Evolutionary conservation across 352 stramenopile genomes (phyloP).

Genomic region (Phytopythium montanum): DNA sequence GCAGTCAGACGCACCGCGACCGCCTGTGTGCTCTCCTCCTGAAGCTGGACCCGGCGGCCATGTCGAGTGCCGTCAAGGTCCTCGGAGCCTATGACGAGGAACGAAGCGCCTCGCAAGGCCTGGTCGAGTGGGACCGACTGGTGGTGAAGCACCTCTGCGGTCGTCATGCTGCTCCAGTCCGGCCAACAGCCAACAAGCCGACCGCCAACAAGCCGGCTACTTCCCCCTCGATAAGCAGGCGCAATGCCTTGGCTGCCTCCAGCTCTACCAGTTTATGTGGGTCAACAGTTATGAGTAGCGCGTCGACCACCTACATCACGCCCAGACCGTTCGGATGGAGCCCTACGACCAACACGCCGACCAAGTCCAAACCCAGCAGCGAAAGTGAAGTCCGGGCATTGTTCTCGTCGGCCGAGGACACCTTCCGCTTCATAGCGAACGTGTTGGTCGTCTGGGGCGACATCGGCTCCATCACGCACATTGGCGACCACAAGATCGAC

Average conservation of each 20-base stretch:
- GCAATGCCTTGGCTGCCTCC: too few relatives aligned
- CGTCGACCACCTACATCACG: too few relatives aligned
- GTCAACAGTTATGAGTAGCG: too few relatives aligned
- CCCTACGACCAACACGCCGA: too few relatives aligned
- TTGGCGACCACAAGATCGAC: slow-evolving; percentile 28
- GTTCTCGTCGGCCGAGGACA: not conserved
- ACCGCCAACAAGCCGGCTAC: too few relatives aligned
- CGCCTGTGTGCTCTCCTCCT: slow-evolving; percentile 18
- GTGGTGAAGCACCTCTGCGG: not conserved
- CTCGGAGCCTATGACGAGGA: not conserved
- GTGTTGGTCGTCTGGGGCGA: slow-evolving; percentile 12
- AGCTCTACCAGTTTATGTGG: too few relatives aligned
- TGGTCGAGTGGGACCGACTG: not conserved
- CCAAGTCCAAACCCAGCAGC: too few relatives aligned
- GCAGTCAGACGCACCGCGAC: slow-evolving; percentile 16
- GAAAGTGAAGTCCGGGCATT: not conserved
- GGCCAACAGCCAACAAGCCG: too few relatives aligned
- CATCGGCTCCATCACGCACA: slow-evolving; percentile 27
- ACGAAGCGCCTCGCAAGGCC: not conserved
- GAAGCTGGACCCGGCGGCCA: slow-evolving; percentile 20
- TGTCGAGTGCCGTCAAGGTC: slow-evolving; percentile 24
- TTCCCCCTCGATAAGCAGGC: too few relatives aligned
- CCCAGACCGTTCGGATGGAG: too few relatives aligned
- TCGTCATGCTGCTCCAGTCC: not conserved
- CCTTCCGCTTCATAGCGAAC: not conserved